phyloP scores from a whole-genome alignment of 2,329 filamentous ascomycete species.

The Fusarium solani-melongenae region DNA sequence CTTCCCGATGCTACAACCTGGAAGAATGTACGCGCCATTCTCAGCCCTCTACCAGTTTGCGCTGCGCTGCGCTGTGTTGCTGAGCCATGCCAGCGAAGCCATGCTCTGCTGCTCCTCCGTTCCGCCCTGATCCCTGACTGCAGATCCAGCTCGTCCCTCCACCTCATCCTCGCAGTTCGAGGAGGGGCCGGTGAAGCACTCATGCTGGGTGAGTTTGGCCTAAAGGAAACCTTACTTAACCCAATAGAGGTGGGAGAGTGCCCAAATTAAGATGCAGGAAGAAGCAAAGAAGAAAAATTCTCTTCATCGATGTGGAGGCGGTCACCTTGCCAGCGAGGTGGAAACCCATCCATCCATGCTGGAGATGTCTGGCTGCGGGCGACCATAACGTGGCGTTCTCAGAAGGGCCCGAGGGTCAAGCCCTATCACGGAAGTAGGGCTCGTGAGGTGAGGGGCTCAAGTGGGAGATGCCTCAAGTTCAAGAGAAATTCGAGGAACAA shows the following conservation, averaged over 20 bases:
- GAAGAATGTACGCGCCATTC: not conserved
- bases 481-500: constrained; percentile 7
- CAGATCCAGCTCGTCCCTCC: constrained; percentile 41
- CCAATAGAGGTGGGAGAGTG: constrained; percentile 25
- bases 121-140: constrained; percentile 41
- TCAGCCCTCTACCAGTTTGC: not conserved
- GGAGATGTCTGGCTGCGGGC: constrained; percentile 30
- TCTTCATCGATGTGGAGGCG: constrained; percentile 45
- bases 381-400: constrained; percentile 40
- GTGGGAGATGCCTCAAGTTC: constrained; percentile 23
- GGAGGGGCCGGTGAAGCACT: constrained; percentile 16
- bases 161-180: constrained; percentile 32
- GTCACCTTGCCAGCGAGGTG: constrained; percentile 42
- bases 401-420: constrained; percentile 34
- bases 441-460: constrained; percentile 13
- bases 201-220: constrained; percentile 27
- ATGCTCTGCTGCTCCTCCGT: constrained; percentile 10
- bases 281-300: constrained; percentile 25
- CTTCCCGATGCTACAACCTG: not conserved
- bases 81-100: constrained; percentile 22
- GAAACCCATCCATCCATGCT: constrained; percentile 34
- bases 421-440: constrained; percentile 30
- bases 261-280: constrained; percentile 15
- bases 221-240: constrained; percentile 9
- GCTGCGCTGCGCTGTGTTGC: not conserved